Percentiles rank a stretch among this genome's conserved stretches.
Conservation (phyloP, 441 rosid species). For the Omphalea diandra region DNA sequence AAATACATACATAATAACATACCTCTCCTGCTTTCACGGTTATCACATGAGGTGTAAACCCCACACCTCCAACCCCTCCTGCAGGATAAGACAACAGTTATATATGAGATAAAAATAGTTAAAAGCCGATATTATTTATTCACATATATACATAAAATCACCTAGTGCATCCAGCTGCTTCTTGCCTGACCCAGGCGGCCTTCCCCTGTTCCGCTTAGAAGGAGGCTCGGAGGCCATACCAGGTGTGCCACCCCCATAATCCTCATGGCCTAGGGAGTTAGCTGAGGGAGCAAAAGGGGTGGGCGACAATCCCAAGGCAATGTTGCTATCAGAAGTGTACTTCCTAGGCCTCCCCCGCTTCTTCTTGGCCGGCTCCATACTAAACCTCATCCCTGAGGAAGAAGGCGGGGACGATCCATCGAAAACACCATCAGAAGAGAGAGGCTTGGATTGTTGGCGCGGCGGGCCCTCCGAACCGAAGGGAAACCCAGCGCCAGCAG, state of each 20-base stretch:
- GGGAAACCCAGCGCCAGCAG: conserved; percentile 30
- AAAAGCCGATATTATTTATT: background rate
- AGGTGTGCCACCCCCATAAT: conserved; percentile 45
- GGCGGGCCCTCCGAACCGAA: conserved; percentile 36
- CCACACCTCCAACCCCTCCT: conserved; percentile 86
- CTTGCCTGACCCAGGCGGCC: conserved; percentile 92
- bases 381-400: conserved; percentile 44
- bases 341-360: conserved; percentile 91
- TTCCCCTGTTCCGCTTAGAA: conserved; percentile 68
- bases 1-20: conserved; percentile 17
- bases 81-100: background rate
- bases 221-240: conserved; percentile 51
- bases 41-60: conserved; percentile 97
- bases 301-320: conserved; percentile 76
- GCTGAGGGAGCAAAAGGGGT: conserved; percentile 55
- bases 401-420: conserved; percentile 71
- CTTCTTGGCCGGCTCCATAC: conserved; percentile 72
- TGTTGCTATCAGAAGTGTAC: conserved; percentile 82
- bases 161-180: conserved; percentile 77
- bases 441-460: conserved; percentile 38
- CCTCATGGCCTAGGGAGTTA: conserved; percentile 36
- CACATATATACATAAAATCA: background rate
- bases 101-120: background rate
- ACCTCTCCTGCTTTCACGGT: conserved; percentile 92
- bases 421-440: conserved; percentile 39